These are phyloP conservation scores for Solanum chiquidenum DNA, from an alignment of 257 asterid species.

Conservation along the genomic window DNA sequence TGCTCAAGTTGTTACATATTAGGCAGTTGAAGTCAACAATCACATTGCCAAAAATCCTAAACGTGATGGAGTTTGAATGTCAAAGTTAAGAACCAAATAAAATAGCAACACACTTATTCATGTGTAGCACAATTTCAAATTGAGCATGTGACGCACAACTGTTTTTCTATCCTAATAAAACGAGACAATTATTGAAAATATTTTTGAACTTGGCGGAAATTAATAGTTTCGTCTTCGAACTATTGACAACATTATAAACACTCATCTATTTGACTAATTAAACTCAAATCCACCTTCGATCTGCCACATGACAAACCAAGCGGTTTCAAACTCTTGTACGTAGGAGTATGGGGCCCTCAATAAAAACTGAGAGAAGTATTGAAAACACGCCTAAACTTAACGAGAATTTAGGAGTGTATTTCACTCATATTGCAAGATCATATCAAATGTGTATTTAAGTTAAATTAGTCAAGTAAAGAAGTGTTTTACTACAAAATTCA, in stretches of 20 bases:
- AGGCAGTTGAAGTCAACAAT: background rate
- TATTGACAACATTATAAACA: too few relatives aligned
- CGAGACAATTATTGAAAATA: too few relatives aligned
- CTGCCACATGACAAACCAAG: too few relatives aligned
- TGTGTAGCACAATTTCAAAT: slow-evolving; percentile 5
- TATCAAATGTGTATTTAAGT: accelerated
- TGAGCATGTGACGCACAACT: background rate
- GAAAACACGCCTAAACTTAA: too few relatives aligned
- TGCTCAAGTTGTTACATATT: background rate
- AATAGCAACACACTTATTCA: background rate
- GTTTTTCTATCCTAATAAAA: background rate
- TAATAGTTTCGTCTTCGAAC: too few relatives aligned
- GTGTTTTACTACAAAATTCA: background rate
- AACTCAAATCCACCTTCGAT: too few relatives aligned
- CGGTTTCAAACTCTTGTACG: background rate
- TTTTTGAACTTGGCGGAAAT: too few relatives aligned
- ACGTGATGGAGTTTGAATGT: background rate
- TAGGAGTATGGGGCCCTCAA: background rate
- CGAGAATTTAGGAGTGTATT: background rate
- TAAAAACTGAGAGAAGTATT: background rate
- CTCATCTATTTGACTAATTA: too few relatives aligned
- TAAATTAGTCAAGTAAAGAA: too few relatives aligned
- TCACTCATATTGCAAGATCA: too few relatives aligned
- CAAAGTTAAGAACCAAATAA: background rate
- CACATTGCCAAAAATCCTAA: background rate